phyloP scores from a whole-genome alignment of 1,139 yeast species.

The Kodamaea anthophila region DNA sequence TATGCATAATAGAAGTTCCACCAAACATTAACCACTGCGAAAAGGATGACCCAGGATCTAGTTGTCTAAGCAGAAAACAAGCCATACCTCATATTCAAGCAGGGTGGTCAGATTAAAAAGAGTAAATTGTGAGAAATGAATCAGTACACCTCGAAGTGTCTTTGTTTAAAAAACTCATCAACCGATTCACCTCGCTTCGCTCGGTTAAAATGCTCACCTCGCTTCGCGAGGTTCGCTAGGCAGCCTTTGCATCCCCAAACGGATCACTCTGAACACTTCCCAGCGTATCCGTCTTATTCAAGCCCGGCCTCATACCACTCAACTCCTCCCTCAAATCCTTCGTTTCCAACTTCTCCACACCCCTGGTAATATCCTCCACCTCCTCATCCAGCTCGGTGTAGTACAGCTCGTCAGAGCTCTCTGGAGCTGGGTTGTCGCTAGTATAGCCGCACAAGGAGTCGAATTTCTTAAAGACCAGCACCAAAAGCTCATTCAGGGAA shows the following conservation, averaged over 20 bases:
- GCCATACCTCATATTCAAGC: too few relatives aligned
- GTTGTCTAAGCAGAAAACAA: too few relatives aligned
- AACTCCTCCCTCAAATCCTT: slow-evolving; percentile 11
- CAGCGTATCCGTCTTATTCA: slow-evolving; percentile 19
- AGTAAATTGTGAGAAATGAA: too few relatives aligned
- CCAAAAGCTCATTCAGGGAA: slow-evolving; percentile 85
- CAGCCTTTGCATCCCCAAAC: slow-evolving; percentile 73
- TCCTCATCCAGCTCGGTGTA: slow-evolving; percentile 37
- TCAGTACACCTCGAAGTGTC: too few relatives aligned
- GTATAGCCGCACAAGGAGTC: slow-evolving; percentile 44
- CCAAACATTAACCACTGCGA: too few relatives aligned
- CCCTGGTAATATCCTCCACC: slow-evolving; percentile 29
- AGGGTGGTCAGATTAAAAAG: too few relatives aligned
- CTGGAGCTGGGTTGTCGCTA: slow-evolving; percentile 32
- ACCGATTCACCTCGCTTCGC: too few relatives aligned
- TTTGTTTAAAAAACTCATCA: too few relatives aligned
- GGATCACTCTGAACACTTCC: slow-evolving; percentile 49
- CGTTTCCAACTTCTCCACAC: slow-evolving; percentile 18
- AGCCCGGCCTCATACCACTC: slow-evolving; percentile 11
- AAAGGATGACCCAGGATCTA: too few relatives aligned
- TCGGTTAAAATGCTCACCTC: too few relatives aligned
- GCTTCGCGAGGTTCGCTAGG: too few relatives aligned
- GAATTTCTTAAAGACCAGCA: slow-evolving; percentile 61
- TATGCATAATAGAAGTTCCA: too few relatives aligned
- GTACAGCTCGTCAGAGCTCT: slow-evolving; percentile 39